Evolutionary conservation across 2,329 filamentous ascomycete species (phyloP).

Genomic region (Pseudogymnoascus sp.): DNA sequence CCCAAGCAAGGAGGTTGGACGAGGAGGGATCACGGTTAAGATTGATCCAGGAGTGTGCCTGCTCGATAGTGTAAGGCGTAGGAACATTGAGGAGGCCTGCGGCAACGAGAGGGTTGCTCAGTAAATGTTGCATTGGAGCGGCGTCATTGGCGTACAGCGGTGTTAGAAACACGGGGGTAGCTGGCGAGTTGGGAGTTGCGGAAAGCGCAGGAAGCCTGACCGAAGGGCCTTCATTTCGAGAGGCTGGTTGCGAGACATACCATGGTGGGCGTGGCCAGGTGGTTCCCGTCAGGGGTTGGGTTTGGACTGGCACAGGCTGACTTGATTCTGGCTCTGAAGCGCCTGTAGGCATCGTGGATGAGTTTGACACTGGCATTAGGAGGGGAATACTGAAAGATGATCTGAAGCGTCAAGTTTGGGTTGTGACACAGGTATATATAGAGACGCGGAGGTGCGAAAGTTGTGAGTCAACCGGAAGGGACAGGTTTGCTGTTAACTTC

Average conservation of each 20-base stretch:
- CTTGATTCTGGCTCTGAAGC: neutral
- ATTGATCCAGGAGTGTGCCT: conserved; percentile 8
- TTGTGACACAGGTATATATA: neutral
- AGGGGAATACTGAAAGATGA: neutral
- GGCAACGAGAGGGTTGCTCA: neutral
- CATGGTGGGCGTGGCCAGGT: neutral
- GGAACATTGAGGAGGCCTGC: conserved; percentile 6
- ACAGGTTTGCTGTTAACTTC: neutral
- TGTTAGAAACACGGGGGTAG: conserved; percentile 5
- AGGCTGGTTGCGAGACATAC: neutral
- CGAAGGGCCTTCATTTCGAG: neutral
- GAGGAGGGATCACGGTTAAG: neutral
- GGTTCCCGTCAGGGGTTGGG: neutral
- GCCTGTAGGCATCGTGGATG: neutral
- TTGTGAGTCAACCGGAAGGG: neutral
- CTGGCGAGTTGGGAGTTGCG: neutral
- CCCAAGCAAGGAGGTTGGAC: neutral
- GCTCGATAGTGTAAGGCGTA: neutral
- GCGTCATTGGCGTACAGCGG: conserved; percentile 2
- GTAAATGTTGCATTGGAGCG: neutral
- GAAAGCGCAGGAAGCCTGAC: neutral
- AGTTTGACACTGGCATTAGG: neutral
- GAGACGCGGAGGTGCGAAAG: neutral
- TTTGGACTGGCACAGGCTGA: neutral
- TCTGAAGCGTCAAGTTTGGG: neutral